phyloP scores from a whole-genome alignment of 192 early-diverging fungal genomes.

The Mortierella antarctica region DNA sequence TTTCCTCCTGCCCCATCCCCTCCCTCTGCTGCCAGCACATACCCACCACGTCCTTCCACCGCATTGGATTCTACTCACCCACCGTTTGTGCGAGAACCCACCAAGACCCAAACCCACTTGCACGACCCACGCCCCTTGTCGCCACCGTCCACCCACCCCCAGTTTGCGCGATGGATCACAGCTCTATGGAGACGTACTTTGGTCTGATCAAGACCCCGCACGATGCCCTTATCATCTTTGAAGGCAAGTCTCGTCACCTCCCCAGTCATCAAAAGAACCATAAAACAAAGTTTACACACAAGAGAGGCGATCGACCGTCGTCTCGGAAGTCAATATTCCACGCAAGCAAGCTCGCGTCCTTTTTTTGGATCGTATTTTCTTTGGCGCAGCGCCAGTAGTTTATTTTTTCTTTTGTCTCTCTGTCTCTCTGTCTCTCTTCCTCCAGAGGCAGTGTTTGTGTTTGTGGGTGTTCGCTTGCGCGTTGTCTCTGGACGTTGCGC shows the following conservation, averaged over 20 bases:
- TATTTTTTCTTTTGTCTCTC: background rate
- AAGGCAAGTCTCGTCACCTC: conserved; percentile 54
- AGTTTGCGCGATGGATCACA: conserved; percentile 35
- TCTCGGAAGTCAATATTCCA: background rate
- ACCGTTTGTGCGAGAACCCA: background rate
- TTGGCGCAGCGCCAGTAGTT: background rate
- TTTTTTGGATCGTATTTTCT: background rate
- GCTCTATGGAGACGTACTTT: conserved; percentile 81
- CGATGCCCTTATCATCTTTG: conserved; percentile 90
- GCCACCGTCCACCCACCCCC: background rate
- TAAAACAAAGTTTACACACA: too few relatives aligned
- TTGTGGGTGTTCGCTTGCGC: too few relatives aligned
- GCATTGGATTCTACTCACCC: background rate
- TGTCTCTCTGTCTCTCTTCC: background rate
- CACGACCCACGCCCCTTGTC: background rate
- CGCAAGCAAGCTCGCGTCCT: background rate
- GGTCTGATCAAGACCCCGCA: conserved; percentile 88
- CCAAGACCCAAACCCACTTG: background rate
- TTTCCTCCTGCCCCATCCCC: background rate
- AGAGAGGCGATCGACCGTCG: background rate
- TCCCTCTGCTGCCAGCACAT: conserved; percentile 8
- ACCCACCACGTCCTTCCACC: background rate
- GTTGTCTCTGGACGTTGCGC: too few relatives aligned
- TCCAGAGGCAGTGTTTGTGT: too few relatives aligned
- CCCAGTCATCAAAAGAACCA: background rate